Base-by-base conservation (phyloP, 1,284 basidiomycete genomes). In the Schizophyllum commune region DNA sequence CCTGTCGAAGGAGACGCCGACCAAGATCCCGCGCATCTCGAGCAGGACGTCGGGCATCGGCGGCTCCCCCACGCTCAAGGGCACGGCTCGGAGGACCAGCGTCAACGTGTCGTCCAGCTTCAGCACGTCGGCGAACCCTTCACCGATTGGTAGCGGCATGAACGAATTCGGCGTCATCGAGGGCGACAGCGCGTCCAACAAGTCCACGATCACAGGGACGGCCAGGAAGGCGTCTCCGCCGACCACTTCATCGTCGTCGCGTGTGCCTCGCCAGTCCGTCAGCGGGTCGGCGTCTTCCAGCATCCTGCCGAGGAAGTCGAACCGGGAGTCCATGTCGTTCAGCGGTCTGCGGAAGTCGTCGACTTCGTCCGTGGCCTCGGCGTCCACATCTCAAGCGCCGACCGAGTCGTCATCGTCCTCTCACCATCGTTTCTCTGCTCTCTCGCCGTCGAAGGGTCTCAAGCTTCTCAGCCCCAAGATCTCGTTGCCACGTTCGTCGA, bases 11-110 rank as follows among this genome's bases (percentile, higher is more conserved):
- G 89, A 92, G 71, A 91, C 90, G 0, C 94, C 95, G 0, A 98
- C 95, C 21, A 96, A 95, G 77, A 98, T 97, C 67, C 95, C 95
- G 58, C 89, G 94, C 52, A 94, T 96, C 62, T 88, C 92, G 20
- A 91, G 86, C 69, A 82, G 89, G 56, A 85, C 86, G 4, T 91
- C 90, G 3, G 82, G 86, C 1, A 80, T 78, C 57, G 39, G 39
- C 39, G 79, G 83, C 56, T 88, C 89, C 9, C 88, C 88, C 3
- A 82, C 84, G 22, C 70, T 85, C 61, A 88, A 86, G 67, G 74
- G 72, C 81, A 61, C 75, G 79, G 80, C 77, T 61, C 83, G 88
- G 52, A 80, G 91, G 55, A 75, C 83, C 11, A 91, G 89, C 69
- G 75, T 84, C 34, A 83, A 82, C 68, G 75, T 80, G 32, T 27